Conservation (phyloP, 495 filamentous ascomycete genomes). For the Trichoderma gamsii region DNA sequence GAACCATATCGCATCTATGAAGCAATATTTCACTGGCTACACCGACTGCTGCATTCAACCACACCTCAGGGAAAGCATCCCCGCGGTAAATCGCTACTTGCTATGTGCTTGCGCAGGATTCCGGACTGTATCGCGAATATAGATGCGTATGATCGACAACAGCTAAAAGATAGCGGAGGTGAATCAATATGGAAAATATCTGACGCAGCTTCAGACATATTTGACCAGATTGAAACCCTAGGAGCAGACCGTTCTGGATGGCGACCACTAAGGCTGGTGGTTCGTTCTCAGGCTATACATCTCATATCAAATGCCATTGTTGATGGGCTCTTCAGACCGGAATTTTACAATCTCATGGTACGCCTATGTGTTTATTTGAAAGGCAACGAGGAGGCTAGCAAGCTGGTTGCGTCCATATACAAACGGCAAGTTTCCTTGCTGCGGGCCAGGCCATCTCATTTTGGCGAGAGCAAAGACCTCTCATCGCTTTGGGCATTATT, state of each 20-base stretch:
- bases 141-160: constrained; percentile 44
- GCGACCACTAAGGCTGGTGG: constrained; percentile 57
- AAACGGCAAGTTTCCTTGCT: constrained; percentile 34
- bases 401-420: constrained; percentile 31
- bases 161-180: constrained; percentile 45
- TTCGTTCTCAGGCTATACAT: constrained; percentile 60
- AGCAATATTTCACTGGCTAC: constrained; percentile 43
- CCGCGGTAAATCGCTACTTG: constrained; percentile 47
- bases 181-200: constrained; percentile 33
- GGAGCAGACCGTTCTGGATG: constrained; percentile 54
- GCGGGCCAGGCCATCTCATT: constrained; percentile 23
- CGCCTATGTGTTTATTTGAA: constrained; percentile 35
- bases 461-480: background rate
- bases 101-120: constrained; percentile 56
- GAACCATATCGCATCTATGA: constrained; percentile 26
- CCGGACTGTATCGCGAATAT: constrained; percentile 59
- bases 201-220: constrained; percentile 46
- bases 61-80: constrained; percentile 11
- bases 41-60: constrained; percentile 44
- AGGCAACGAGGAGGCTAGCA: constrained; percentile 36
- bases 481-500: background rate
- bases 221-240: constrained; percentile 59
- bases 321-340: constrained; percentile 23
- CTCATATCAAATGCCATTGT: constrained; percentile 39
- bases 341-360: constrained; percentile 35